Percentiles rank a stretch among this genome's conserved stretches.
Conservation (phyloP, 495 filamentous ascomycete species). For the Penicillium roqueforti region DNA sequence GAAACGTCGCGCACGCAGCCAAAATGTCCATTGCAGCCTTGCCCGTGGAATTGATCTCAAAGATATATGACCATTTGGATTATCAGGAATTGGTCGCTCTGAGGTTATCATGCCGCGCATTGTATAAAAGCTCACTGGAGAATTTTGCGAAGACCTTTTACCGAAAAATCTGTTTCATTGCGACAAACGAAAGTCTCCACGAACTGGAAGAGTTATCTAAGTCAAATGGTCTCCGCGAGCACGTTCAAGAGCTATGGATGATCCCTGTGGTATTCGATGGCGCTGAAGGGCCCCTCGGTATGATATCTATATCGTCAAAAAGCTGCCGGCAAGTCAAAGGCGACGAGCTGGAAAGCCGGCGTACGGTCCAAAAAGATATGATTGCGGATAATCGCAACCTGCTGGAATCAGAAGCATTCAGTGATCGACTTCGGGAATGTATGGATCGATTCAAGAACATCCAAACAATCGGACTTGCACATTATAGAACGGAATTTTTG, state of each 20-base stretch:
- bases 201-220: slow-evolving; percentile 13
- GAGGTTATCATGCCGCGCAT: slow-evolving; percentile 16
- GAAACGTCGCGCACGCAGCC: slow-evolving; percentile 2
- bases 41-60: slow-evolving; percentile 15
- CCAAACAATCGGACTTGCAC: slow-evolving; percentile 8
- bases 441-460: slow-evolving; percentile 9
- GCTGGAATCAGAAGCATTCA: slow-evolving; percentile 12
- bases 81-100: slow-evolving; percentile 6
- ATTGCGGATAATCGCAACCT: slow-evolving; percentile 10
- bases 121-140: slow-evolving; percentile 11
- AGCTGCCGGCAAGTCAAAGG: slow-evolving; percentile 11
- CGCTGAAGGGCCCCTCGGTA: slow-evolving; percentile 3
- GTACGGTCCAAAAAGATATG: slow-evolving; percentile 10
- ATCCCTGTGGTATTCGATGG: slow-evolving; percentile 14
- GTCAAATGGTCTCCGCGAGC: slow-evolving; percentile 8
- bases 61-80: slow-evolving; percentile 13
- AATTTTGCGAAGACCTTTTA: slow-evolving; percentile 8
- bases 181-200: slow-evolving; percentile 18
- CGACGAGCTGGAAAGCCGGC: slow-evolving; percentile 12
- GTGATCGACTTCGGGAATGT: slow-evolving; percentile 7
- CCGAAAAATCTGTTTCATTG: slow-evolving; percentile 15
- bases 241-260: slow-evolving; percentile 18
- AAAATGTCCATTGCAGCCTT: slow-evolving; percentile 14
- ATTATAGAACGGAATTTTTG: slow-evolving; percentile 12
- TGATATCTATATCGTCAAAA: slow-evolving; percentile 18